phyloP scores from a whole-genome alignment of 768 basidiomycete species.

The Lactarius indigo region DNA sequence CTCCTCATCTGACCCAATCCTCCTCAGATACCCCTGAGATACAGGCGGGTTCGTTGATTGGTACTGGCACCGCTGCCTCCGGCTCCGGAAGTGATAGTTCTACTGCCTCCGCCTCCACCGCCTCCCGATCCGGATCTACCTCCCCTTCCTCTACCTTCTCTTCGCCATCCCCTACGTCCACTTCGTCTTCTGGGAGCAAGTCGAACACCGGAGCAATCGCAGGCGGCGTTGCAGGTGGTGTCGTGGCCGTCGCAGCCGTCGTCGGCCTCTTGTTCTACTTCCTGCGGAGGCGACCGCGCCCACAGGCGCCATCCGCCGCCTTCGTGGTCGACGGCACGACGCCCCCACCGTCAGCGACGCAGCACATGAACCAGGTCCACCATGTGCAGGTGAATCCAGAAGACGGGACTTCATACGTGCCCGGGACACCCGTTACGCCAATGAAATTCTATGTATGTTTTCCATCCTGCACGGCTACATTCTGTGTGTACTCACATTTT shows the following conservation, averaged over 20 bases:
- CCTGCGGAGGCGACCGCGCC: neutral
- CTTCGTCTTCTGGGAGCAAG: neutral
- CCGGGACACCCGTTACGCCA: neutral
- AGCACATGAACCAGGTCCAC: neutral
- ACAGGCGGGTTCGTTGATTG: neutral
- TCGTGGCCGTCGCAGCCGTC: neutral
- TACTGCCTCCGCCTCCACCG: neutral
- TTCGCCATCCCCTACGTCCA: neutral
- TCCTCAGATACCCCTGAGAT: neutral
- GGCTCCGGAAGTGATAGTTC: neutral
- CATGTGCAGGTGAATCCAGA: neutral
- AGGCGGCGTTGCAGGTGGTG: conserved; percentile 5
- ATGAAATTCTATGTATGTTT: conserved; percentile 14
- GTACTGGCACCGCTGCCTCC: neutral
- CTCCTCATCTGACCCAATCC: neutral
- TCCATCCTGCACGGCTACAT: too few species aligned
- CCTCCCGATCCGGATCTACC: too few species aligned
- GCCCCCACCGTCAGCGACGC: neutral
- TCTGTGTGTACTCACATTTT: neutral
- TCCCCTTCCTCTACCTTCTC: too few species aligned
- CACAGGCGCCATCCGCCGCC: neutral
- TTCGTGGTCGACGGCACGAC: neutral
- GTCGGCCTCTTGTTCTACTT: neutral
- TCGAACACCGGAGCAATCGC: neutral
- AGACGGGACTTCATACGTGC: neutral